phyloP scores from a whole-genome alignment of 2,329 filamentous ascomycete genomes.

The Neopestalotiopsis clavispora region DNA sequence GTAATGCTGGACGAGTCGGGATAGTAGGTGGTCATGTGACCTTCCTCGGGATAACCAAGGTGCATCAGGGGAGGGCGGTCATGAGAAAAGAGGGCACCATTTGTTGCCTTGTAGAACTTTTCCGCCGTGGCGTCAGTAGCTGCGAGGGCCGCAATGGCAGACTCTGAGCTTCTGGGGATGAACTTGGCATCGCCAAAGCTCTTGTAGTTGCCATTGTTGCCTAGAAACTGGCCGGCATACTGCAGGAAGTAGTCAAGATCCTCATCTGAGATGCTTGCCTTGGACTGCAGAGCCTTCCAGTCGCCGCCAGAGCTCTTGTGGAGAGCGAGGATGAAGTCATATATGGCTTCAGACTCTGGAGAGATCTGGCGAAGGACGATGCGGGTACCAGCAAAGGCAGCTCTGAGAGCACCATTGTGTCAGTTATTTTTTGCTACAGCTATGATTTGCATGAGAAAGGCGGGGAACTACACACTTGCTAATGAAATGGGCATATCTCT shows the following conservation, averaged over 20 bases:
- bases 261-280: constrained; percentile 67
- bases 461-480: constrained; percentile 64
- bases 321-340: constrained; percentile 78
- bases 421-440: neutral
- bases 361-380: constrained; percentile 83
- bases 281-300: constrained; percentile 70
- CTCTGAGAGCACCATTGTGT: constrained; percentile 51
- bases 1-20: constrained; percentile 77
- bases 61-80: constrained; percentile 70
- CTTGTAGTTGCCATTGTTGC: constrained; percentile 85
- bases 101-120: constrained; percentile 69
- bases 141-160: constrained; percentile 68
- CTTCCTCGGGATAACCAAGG: constrained; percentile 74
- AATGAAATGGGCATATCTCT: constrained; percentile 90
- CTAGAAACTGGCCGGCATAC: constrained; percentile 79
- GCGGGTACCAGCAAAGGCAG: constrained; percentile 76
- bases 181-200: constrained; percentile 87
- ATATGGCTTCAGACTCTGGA: constrained; percentile 81
- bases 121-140: constrained; percentile 63
- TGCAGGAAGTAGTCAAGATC: constrained; percentile 74
- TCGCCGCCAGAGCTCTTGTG: constrained; percentile 70
- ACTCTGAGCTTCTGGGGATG: constrained; percentile 71
- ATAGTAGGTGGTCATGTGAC: constrained; percentile 84
- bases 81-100: constrained; percentile 74
- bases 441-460: neutral